phyloP scores from a whole-genome alignment of 495 filamentous ascomycete species.

The Penicillium cataractarum region DNA sequence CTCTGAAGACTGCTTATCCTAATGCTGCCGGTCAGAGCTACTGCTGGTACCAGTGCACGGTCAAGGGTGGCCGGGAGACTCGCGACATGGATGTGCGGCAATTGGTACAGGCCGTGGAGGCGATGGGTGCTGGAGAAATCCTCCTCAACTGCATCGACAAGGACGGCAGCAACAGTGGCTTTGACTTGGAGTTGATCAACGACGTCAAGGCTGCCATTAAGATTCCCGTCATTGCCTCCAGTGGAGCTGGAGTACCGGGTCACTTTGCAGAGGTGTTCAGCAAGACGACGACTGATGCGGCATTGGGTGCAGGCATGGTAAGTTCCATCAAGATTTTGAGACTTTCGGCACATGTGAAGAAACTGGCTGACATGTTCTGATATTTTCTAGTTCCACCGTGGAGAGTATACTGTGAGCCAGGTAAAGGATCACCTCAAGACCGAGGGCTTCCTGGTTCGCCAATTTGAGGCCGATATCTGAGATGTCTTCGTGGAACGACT shows the following conservation, averaged over 20 bases:
- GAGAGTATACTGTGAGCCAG: slow-evolving; percentile 90
- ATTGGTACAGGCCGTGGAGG: slow-evolving; percentile 85
- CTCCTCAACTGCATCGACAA: slow-evolving; percentile 97
- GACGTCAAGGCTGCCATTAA: slow-evolving; percentile 81
- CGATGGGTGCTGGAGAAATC: slow-evolving; percentile 94
- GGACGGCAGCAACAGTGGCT: slow-evolving; percentile 93
- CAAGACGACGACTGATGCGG: slow-evolving; percentile 85
- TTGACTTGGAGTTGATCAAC: slow-evolving; percentile 88
- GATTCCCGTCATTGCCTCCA: slow-evolving; percentile 95
- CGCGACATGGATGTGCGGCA: slow-evolving; percentile 89
- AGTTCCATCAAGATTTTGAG: slow-evolving; percentile 25
- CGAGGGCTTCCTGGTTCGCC: slow-evolving; percentile 73
- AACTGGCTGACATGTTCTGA: slow-evolving; percentile 16
- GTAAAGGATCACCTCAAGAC: slow-evolving; percentile 84
- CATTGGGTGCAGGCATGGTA: slow-evolving; percentile 92
- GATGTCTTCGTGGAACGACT: slow-evolving; percentile 1
- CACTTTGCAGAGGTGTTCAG: slow-evolving; percentile 93
- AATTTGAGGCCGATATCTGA: slow-evolving; percentile 61
- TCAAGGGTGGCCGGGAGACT: slow-evolving; percentile 91
- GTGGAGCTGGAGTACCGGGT: slow-evolving; percentile 84
- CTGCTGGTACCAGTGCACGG: slow-evolving; percentile 98
- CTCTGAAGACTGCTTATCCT: slow-evolving; percentile 67
- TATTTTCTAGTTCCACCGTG: slow-evolving; percentile 75
- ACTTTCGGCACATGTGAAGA: slow-evolving; percentile 12
- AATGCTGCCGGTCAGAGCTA: slow-evolving; percentile 77